Evolutionary conservation across 805 yeast genomes (phyloP).

Genomic region (Pichia nakasei): DNA sequence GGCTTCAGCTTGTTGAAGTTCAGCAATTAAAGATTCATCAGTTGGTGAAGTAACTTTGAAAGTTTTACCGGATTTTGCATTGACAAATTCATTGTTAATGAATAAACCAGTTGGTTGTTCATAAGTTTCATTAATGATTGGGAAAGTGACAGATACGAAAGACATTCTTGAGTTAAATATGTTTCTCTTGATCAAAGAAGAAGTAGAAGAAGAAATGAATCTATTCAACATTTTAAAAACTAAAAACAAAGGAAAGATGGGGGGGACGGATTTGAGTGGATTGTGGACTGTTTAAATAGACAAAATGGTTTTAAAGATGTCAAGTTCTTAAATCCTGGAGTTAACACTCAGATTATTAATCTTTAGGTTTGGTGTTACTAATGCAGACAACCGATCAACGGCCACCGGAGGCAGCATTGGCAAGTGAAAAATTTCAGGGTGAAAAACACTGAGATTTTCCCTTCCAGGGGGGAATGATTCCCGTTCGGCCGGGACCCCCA

Average conservation of each 20-base stretch:
- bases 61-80: conserved; percentile 41
- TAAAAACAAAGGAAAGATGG: too few relatives aligned
- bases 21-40: conserved; percentile 43
- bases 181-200: not conserved
- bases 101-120: conserved; percentile 54
- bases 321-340: not conserved
- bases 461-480: too few relatives aligned
- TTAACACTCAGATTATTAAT: not conserved
- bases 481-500: too few relatives aligned
- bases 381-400: too few relatives aligned
- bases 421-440: too few relatives aligned
- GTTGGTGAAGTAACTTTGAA: conserved; percentile 43
- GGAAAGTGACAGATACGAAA: conserved; percentile 38
- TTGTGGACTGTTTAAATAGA: not conserved
- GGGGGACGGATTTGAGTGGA: not conserved
- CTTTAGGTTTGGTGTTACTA: too few relatives aligned
- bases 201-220: not conserved
- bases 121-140: conserved; percentile 53
- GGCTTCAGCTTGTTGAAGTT: conserved; percentile 44
- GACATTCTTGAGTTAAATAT: conserved; percentile 6
- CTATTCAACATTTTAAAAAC: too few relatives aligned
- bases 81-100: conserved; percentile 49
- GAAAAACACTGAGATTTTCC: too few relatives aligned
- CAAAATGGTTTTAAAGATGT: not conserved
- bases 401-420: too few relatives aligned